Conservation (phyloP, 495 filamentous ascomycete genomes). For the Xylaria curta region DNA sequence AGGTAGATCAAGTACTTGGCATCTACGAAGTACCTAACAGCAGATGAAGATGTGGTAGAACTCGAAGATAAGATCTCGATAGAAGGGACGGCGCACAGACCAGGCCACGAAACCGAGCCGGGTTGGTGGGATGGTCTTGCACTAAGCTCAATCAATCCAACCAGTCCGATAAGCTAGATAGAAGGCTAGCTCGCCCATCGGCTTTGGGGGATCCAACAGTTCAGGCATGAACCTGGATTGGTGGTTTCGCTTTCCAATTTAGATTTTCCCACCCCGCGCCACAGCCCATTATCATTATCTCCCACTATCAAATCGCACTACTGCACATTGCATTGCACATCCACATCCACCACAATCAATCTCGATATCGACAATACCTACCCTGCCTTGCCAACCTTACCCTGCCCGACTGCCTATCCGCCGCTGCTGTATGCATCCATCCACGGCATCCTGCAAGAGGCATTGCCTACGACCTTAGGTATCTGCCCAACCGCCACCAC, state of each 20-base stretch:
- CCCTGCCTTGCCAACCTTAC: neutral
- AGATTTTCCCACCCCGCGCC: neutral
- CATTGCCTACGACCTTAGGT: neutral
- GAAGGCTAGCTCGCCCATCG: neutral
- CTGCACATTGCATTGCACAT: neutral
- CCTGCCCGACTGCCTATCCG: neutral
- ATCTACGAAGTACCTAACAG: neutral
- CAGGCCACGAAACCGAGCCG: neutral
- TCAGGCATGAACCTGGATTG: neutral
- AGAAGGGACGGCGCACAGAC: neutral
- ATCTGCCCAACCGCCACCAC: neutral
- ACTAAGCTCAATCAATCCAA: neutral
- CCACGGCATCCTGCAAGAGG: neutral
- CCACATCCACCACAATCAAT: neutral
- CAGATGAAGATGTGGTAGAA: neutral
- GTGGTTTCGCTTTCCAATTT: constrained; percentile 3
- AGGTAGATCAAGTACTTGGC: neutral
- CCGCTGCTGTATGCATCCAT: neutral
- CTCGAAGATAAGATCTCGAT: neutral
- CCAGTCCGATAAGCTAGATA: neutral
- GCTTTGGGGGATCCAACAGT: neutral
- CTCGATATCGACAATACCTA: neutral
- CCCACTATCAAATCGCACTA: neutral
- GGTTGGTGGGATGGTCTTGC: neutral
- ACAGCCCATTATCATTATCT: constrained; percentile 1